phyloP scores from a whole-genome alignment of 495 filamentous ascomycete species.

The Penicillium cosmopolitanum region DNA sequence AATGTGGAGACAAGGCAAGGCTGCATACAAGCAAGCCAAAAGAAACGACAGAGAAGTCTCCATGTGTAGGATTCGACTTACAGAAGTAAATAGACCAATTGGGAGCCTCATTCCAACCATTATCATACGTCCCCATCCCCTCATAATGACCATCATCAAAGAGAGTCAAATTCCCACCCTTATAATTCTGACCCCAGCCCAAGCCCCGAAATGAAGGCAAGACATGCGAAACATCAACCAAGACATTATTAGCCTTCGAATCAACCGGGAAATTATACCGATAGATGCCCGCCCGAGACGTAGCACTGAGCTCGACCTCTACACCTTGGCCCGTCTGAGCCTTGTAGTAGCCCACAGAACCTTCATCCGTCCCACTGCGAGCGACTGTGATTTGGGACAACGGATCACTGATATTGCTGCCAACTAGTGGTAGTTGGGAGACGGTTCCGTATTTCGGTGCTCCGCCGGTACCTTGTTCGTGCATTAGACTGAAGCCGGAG shows the following conservation, averaged over 20 bases:
- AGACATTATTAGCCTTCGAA: constrained; percentile 48
- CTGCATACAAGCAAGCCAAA: no score
- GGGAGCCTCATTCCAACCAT: constrained; percentile 63
- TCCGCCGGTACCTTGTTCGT: constrained; percentile 75
- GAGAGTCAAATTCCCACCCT: constrained; percentile 63
- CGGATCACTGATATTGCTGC: constrained; percentile 56
- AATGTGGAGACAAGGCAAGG: not conserved
- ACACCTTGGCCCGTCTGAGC: constrained; percentile 57
- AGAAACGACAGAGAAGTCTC: no score
- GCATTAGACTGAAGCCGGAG: constrained; percentile 73
- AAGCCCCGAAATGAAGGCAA: constrained; percentile 63
- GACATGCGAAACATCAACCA: constrained; percentile 75
- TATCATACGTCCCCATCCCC: constrained; percentile 66
- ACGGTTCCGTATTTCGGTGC: constrained; percentile 75
- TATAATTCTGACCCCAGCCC: constrained; percentile 66
- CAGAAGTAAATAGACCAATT: constrained; percentile 73
- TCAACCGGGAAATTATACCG: constrained; percentile 60
- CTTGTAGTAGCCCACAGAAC: constrained; percentile 67
- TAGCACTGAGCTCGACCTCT: constrained; percentile 61
- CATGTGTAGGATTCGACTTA: constrained; percentile 16
- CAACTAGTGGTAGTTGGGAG: constrained; percentile 63
- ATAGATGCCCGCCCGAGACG: constrained; percentile 64
- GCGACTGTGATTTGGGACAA: constrained; percentile 58
- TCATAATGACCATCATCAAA: constrained; percentile 59
- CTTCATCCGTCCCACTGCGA: constrained; percentile 54